Base-by-base conservation (phyloP, 257 asterid genomes). In the Cordia subcordata region DNA sequence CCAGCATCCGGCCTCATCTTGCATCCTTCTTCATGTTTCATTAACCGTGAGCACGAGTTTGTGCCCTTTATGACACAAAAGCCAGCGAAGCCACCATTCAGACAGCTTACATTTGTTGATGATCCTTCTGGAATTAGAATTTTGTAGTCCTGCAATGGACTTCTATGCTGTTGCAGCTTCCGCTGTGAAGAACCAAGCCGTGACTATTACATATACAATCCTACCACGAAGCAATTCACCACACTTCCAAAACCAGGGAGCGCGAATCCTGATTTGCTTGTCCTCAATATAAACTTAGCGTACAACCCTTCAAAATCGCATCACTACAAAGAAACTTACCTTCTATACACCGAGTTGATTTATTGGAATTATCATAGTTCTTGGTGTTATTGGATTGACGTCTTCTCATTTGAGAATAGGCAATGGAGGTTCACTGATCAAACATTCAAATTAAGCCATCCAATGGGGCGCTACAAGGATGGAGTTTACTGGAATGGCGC, bases 101-200 rank as follows among this genome's bases (percentile, higher is more conserved):
- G 8, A 13, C 14, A 21, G 22, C 64, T 63, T 5, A 22, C 19
- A 1, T 62, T 22, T 17, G 54, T 11, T 1, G 21, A 9, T 21
- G 69, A 60, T 8, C 21, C 59, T 2, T 37, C 33, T n/a, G 61
- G 56, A 18, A 38, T 68, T 39, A 61, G 17, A 15, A 68, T 77
- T 11, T 0, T 71, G 10, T 73, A 77, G 20, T 77, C 83, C 4
- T 80, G 86, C 64, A 77, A 77, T 45, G 81, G 86, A 1, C 58
- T 77, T 1, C 13, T 74, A 27, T 67, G 66, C 13, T 77, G 83
- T 13, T 33, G 39, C 14, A 63, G 60, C 19, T 46, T 9, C 10
- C 42, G 6, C 6, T n/a, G 11, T 38, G 35, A n/a, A 17, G 17
- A 37, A 11, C 58, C 40, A 1, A 39, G 58, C 10, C 1, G 15